These are phyloP conservation scores for Arthrobotrys musiformis DNA, from an alignment of 2,329 filamentous ascomycete species.

Conservation along the genomic window DNA sequence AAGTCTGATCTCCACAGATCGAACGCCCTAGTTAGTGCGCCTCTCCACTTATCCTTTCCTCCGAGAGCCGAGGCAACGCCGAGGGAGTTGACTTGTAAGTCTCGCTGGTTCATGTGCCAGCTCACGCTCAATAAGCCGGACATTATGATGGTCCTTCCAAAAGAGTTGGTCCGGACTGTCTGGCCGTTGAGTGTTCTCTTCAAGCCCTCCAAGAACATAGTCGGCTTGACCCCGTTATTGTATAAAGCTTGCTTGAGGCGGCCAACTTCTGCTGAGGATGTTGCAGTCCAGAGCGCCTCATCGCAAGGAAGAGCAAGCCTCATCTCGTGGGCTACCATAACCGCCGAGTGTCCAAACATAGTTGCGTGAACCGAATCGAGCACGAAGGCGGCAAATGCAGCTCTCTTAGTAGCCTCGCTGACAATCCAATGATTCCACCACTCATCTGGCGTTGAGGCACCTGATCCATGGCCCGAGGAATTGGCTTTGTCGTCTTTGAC, in stretches of 20 bases:
- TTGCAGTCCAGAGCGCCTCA: conserved; percentile 90
- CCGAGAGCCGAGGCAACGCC: conserved; percentile 81
- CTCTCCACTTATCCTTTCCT: conserved; percentile 89
- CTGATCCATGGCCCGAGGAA: conserved; percentile 67
- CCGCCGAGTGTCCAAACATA: conserved; percentile 96
- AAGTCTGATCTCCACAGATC: conserved; percentile 95
- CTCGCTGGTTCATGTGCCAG: conserved; percentile 97
- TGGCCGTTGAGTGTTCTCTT: conserved; percentile 89
- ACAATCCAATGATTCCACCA: conserved; percentile 98
- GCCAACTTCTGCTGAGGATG: conserved; percentile 85
- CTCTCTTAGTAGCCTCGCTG: conserved; percentile 87
- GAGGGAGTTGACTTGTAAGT: conserved; percentile 88
- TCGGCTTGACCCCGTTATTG: conserved; percentile 82
- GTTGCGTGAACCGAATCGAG: conserved; percentile 96
- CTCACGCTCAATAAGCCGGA: conserved; percentile 90
- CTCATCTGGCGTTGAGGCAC: conserved; percentile 79
- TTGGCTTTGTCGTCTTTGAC: conserved; percentile 71
- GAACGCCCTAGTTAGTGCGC: conserved; percentile 84
- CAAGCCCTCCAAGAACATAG: conserved; percentile 88
- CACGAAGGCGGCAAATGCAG: conserved; percentile 92
- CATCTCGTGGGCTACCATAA: conserved; percentile 97
- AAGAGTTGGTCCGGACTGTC: conserved; percentile 88
- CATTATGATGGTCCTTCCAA: conserved; percentile 93
- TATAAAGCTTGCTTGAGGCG: conserved; percentile 82
- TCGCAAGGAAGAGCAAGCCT: conserved; percentile 90